Base-by-base conservation (phyloP, 2,329 filamentous ascomycete genomes). In the Pseudocercospora eumusae region DNA sequence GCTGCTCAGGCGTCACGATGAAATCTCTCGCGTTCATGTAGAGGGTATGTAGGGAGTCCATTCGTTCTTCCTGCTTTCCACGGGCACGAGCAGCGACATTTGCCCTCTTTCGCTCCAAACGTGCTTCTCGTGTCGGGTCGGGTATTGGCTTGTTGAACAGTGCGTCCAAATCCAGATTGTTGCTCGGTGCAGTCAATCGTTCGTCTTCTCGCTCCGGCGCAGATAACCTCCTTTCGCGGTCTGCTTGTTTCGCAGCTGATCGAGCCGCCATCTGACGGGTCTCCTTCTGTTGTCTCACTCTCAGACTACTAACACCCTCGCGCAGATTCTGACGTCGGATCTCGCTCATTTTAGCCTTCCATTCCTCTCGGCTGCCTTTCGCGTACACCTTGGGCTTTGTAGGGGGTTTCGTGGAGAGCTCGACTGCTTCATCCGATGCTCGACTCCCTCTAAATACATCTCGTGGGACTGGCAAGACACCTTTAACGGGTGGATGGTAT, bases 1-100 rank as follows among this genome's bases (percentile, higher is more conserved):
- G 84, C 75, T 96, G 88, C 56, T 83, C 79, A 75, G 96, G 92
- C 23, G 84, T 88, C 18, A 92, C 88, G 73, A 99, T 97, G 78
- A 98, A 99, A 42, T 86, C 81, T 25, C 89, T 85, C 4, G 95
- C 92, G 69, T 92, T 90, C 79, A 95, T 90, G 78, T 99, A 99
- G 11, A 99, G 84, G 62, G 91, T 87, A 77, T 96, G 91, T 28
- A 99, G 79, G 15, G 88, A 84, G 67, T 93, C 86, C 64, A 85
- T 61, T 4, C 73, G 69, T 31, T 71, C 65, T 20, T 66, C 67
- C n/a, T 64, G 63, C 49, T 69, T 69, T 13, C 62, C 47, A 6
- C 64, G 62, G 13, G 66, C 63, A 31, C 64, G 64, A 0, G 64
- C 60, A 40, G 67, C 66, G 4, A 68, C 44, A 52, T 73, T 71